Percentiles rank a stretch among this genome's conserved stretches.
These are phyloP conservation scores for Talaromyces liani DNA, from an alignment of 495 filamentous ascomycete species.

Conservation along the genomic window DNA sequence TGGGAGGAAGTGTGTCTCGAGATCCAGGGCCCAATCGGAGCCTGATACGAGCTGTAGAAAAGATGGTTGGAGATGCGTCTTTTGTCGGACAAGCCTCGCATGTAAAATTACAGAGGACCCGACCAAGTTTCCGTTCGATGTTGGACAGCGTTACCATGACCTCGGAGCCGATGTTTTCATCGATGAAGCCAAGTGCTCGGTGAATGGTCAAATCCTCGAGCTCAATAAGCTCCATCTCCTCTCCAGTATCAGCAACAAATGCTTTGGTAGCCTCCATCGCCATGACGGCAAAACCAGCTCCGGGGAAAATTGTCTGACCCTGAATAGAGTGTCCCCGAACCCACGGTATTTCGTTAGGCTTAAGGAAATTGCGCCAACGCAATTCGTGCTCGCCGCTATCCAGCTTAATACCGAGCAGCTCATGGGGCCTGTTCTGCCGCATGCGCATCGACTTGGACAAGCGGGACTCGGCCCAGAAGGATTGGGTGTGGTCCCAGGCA, in stretches of 20 bases:
- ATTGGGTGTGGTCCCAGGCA: neutral
- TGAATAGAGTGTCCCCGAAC: slow-evolving; percentile 17
- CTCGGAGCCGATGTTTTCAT: slow-evolving; percentile 24
- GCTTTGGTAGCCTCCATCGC: slow-evolving; percentile 19
- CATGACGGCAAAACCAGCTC: slow-evolving; percentile 16
- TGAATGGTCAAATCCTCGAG: slow-evolving; percentile 20
- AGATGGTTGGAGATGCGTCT: neutral
- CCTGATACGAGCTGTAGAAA: neutral
- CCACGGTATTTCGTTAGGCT: slow-evolving; percentile 13
- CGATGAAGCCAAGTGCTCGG: slow-evolving; percentile 34
- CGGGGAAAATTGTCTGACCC: slow-evolving; percentile 17
- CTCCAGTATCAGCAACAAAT: neutral
- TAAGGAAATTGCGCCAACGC: slow-evolving; percentile 19
- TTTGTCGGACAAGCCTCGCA: neutral
- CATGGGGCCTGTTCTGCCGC: neutral
- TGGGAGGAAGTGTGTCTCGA: neutral
- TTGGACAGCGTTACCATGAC: slow-evolving; percentile 17
- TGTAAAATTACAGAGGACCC: neutral
- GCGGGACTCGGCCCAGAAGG: neutral
- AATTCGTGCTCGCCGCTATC: slow-evolving; percentile 11
- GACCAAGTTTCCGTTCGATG: neutral
- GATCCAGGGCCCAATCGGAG: neutral
- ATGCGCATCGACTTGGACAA: neutral
- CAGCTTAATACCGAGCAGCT: neutral
- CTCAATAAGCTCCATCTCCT: slow-evolving; percentile 6